Evolutionary conservation across 495 filamentous ascomycete genomes (phyloP), one percentile per base, ranked within the genome.

Genomic region (Aspergillus homomorphus): DNA sequence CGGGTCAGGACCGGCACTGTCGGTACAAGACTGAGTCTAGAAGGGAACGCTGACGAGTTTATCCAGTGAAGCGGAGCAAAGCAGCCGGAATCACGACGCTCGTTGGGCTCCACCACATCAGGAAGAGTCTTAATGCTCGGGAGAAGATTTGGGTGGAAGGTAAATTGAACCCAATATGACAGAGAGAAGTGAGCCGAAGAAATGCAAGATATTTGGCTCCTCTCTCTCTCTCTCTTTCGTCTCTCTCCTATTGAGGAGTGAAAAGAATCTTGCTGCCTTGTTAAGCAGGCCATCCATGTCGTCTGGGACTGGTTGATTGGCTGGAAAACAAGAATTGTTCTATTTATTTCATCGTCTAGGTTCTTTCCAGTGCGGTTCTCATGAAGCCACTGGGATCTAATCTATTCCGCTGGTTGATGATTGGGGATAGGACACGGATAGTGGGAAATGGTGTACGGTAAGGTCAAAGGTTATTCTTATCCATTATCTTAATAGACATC

Each of bases 21-120:
- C 23, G 15, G 48, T 30, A 18, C 14, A 16, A n/a, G 1, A 24
- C 10, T 1, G 19, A 30, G 48, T 51, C 48, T 51, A 51, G 48
- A 51, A 30, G 48, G 48, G 12, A 23, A 28, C 18, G 48, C 48
- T 51, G 48, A 51, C 24, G 48, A 51, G 48, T 51, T 30, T 51
- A 30, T 30, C 19, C 23, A 23, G 8, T 5, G 33, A 38, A 38
- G 23, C 15, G 24, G 48, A 30, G 48, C 48, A 28, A 23, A 51
- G 48, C 48, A 18, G 21, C 23, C 4, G 28, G 16, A 28, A 18
- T 38, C 10, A 12, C 33, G 33, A 38, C 33, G 33, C 10, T 38
- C 33, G 10, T 38, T 14, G 33, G 12, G 33, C 48, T 23, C 48
- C 48, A 51, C 48, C 16, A 28, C 5, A 22, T 23, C 18, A 28